phyloP scores from a whole-genome alignment of 306 rosid species.

The Acmispon strigosus region DNA sequence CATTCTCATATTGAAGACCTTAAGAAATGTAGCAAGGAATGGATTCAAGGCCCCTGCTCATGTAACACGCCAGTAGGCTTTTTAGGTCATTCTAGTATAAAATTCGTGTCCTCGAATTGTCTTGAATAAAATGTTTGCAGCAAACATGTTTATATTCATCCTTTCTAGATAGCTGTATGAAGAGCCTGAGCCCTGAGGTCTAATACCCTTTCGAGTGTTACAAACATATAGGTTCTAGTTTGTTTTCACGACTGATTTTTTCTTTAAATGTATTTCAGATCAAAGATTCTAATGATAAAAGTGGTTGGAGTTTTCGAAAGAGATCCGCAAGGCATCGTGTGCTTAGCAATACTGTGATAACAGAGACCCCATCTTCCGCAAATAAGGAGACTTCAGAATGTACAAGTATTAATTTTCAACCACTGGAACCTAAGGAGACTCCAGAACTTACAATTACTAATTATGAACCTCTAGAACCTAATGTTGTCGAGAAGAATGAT shows the following conservation, averaged over 20 bases:
- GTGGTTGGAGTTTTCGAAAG: conserved; percentile 96
- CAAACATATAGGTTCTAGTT: background rate
- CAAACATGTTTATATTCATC: background rate
- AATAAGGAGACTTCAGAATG: conserved; percentile 66
- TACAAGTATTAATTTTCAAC: conserved; percentile 33
- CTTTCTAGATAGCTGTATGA: background rate
- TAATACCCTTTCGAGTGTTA: background rate
- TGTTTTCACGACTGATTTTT: background rate
- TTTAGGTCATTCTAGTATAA: background rate
- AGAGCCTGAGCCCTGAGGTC: background rate
- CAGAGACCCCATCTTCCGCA: conserved; percentile 48
- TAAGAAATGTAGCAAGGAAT: too few species aligned
- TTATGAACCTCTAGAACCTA: conserved; percentile 36
- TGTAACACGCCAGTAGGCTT: background rate
- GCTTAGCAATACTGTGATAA: conserved; percentile 73
- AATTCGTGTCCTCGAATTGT: too few species aligned
- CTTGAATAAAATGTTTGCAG: too few species aligned
- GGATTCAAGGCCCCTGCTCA: too few species aligned
- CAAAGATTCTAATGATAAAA: conserved; percentile 69
- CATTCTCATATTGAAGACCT: too few species aligned
- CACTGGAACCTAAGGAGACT: conserved; percentile 43
- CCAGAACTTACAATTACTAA: conserved; percentile 41
- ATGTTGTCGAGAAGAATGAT: conserved; percentile 50
- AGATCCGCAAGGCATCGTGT: conserved; percentile 80
- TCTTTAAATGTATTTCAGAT: conserved; percentile 29